These are phyloP conservation scores for Vachellia pachyceras DNA, from an alignment of 306 rosid species.

Conservation along the genomic window DNA sequence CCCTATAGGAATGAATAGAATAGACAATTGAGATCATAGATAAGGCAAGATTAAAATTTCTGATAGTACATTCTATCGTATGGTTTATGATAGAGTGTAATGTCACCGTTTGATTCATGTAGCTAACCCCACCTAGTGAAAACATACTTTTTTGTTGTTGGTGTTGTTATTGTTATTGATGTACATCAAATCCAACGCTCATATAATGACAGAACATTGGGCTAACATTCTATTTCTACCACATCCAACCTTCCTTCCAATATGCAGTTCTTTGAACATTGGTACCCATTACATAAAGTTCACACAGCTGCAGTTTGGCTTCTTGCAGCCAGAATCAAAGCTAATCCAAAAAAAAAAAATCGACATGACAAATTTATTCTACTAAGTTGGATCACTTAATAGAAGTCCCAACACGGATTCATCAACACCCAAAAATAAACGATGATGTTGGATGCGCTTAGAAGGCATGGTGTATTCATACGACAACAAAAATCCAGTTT, in stretches of 20 bases:
- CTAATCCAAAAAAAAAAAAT: not conserved
- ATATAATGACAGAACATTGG: not conserved
- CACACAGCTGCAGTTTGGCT: not conserved
- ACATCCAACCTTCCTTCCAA: not conserved
- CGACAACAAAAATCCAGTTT: conserved; percentile 1
- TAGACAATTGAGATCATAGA: not conserved
- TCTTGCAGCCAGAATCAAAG: not conserved
- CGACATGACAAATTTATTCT: not conserved
- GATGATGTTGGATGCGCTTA: not conserved
- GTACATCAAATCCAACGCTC: not conserved
- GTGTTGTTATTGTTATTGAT: too few species aligned
- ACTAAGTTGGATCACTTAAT: not conserved
- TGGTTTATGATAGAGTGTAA: too few species aligned
- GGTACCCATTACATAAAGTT: not conserved
- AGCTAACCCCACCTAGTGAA: too few species aligned
- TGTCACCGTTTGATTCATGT: too few species aligned
- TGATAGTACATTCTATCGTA: too few species aligned
- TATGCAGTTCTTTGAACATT: not conserved
- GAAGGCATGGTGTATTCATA: not conserved
- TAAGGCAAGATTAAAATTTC: not conserved
- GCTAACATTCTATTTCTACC: not conserved
- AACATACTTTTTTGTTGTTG: too few species aligned
- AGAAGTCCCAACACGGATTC: conserved; percentile 12
- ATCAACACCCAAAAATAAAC: conserved; percentile 13
- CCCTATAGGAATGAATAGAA: not conserved